phyloP scores from a whole-genome alignment of 768 basidiomycete species.

The Pulveroboletus ravenelii region DNA sequence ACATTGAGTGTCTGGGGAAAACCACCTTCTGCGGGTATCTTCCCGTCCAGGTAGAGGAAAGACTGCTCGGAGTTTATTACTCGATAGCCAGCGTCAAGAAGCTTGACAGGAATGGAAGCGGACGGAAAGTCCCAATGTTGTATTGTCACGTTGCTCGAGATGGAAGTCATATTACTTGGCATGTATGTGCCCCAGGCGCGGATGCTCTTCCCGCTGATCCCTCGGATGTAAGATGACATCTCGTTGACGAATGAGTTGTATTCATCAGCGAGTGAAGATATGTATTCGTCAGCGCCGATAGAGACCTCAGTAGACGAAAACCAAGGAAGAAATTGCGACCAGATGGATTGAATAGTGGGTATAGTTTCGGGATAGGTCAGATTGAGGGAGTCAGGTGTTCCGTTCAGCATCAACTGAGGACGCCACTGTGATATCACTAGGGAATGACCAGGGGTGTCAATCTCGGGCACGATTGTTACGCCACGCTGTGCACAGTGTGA shows the following conservation, averaged over 20 bases:
- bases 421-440: slow-evolving; percentile 44
- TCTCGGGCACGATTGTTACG: slow-evolving; percentile 38
- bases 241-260: slow-evolving; percentile 41
- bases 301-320: slow-evolving; percentile 38
- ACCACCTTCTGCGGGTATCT: slow-evolving; percentile 29
- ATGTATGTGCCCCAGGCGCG: slow-evolving; percentile 42
- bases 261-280: slow-evolving; percentile 33
- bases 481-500: slow-evolving; percentile 35
- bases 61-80: slow-evolving; percentile 35
- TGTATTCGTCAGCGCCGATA: slow-evolving; percentile 45
- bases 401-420: slow-evolving; percentile 36
- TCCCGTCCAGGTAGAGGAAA: slow-evolving; percentile 37
- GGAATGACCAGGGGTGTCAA: slow-evolving; percentile 43
- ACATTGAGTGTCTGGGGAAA: slow-evolving; percentile 32
- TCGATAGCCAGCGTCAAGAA: slow-evolving; percentile 32
- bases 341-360: slow-evolving; percentile 39
- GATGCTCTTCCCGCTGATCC: slow-evolving; percentile 33
- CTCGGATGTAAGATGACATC: slow-evolving; percentile 36
- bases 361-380: slow-evolving; percentile 39
- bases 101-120: slow-evolving; percentile 30
- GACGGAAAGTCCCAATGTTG: slow-evolving; percentile 41
- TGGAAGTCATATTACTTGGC: slow-evolving; percentile 32
- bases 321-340: slow-evolving; percentile 39
- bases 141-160: slow-evolving; percentile 39
- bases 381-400: slow-evolving; percentile 35